phyloP scores from a whole-genome alignment of 2,329 filamentous ascomycete genomes.

The Phyllosticta ampelicida region DNA sequence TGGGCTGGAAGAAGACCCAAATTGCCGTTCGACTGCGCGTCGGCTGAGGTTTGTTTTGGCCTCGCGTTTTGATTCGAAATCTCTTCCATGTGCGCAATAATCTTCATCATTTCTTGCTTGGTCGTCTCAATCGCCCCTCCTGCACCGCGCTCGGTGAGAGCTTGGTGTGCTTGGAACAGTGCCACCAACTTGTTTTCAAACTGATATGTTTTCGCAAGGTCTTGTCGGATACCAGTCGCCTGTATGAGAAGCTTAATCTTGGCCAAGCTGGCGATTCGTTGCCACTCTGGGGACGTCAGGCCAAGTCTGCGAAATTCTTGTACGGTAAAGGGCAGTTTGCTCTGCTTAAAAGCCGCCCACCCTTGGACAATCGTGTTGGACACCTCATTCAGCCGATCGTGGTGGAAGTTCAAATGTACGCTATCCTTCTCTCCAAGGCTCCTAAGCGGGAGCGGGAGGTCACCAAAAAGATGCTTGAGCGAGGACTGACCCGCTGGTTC shows the following conservation, averaged over 20 bases:
- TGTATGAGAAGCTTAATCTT: background rate
- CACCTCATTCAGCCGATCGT: background rate
- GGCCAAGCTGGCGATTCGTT: background rate
- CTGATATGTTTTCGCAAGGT: background rate
- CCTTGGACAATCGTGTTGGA: background rate
- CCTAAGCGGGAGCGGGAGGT: background rate
- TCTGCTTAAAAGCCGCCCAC: background rate
- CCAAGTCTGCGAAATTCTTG: background rate
- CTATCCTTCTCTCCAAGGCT: background rate
- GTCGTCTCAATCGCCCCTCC: background rate
- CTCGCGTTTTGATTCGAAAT: background rate
- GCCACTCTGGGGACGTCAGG: background rate
- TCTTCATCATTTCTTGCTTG: background rate
- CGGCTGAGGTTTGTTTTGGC: too few species aligned
- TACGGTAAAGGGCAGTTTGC: background rate
- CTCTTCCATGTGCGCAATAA: background rate
- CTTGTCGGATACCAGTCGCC: background rate
- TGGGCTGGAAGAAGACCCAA: too few species aligned
- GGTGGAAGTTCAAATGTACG: background rate
- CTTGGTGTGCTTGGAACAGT: background rate
- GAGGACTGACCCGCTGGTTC: background rate
- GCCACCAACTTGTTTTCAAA: background rate
- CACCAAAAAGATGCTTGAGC: background rate
- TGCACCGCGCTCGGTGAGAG: background rate
- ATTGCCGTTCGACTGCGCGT: too few species aligned